These are phyloP conservation scores for Meira nashicola DNA, from an alignment of 1,284 basidiomycete species.

Conservation along the genomic window DNA sequence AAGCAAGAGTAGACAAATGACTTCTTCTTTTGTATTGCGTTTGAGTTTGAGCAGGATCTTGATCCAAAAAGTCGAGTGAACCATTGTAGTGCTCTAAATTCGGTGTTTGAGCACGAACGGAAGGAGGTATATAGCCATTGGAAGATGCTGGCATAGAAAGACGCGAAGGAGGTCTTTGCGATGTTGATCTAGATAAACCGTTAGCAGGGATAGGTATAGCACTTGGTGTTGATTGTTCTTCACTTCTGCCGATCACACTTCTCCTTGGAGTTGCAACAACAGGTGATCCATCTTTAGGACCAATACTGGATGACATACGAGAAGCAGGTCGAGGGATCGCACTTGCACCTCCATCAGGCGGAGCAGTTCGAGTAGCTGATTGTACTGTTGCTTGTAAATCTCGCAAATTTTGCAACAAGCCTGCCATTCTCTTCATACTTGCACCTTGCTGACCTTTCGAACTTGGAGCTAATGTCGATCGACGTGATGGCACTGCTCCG, in stretches of 20 bases:
- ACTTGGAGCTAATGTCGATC: too few relatives aligned
- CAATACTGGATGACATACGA: constrained; percentile 26
- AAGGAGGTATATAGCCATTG: constrained; percentile 10
- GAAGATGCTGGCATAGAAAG: constrained; percentile 22
- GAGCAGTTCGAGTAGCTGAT: constrained; percentile 11
- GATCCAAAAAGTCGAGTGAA: constrained; percentile 39
- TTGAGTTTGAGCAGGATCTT: constrained; percentile 30
- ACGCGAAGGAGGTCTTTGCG: constrained; percentile 26
- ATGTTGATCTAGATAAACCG: constrained; percentile 20
- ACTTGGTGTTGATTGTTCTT: constrained; percentile 21
- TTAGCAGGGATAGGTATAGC: constrained; percentile 40
- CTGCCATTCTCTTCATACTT: constrained; percentile 32
- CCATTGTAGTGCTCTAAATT: constrained; percentile 15
- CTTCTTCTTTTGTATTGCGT: background rate
- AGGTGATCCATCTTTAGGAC: constrained; percentile 19
- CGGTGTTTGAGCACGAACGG: constrained; percentile 8
- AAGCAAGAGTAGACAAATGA: background rate
- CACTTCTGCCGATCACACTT: constrained; percentile 23
- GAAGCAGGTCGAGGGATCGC: constrained; percentile 46
- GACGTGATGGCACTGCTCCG: too few relatives aligned
- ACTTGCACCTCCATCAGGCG: constrained; percentile 13
- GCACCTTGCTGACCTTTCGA: constrained; percentile 10
- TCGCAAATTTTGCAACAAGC: constrained; percentile 42
- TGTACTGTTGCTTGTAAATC: constrained; percentile 43
- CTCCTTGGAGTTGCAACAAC: constrained; percentile 18